These are phyloP conservation scores for Candida lessepsii DNA, from an alignment of 805 yeast genomes.

Conservation along the genomic window DNA sequence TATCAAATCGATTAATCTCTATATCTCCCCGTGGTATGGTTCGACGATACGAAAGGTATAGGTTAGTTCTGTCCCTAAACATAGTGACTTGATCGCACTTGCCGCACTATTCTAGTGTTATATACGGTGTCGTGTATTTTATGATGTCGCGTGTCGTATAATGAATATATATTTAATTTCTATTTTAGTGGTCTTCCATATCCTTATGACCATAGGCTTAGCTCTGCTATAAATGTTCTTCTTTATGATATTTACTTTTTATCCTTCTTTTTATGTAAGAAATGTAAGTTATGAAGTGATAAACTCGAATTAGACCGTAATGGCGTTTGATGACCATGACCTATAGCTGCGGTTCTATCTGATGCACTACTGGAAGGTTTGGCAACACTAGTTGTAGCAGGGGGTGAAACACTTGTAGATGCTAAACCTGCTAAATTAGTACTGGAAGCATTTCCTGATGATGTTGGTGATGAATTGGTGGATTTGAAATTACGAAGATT, in stretches of 20 bases:
- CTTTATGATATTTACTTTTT: too few species aligned
- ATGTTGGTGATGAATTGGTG: constrained; percentile 15
- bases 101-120: background rate
- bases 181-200: too few species aligned
- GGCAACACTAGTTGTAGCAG: constrained; percentile 13
- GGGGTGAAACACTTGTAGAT: constrained; percentile 9
- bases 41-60: constrained; percentile 82
- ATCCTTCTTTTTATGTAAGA: constrained; percentile 32
- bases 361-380: constrained; percentile 32
- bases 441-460: constrained; percentile 28
- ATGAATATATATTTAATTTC: too few species aligned
- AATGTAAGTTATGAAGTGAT: constrained; percentile 25
- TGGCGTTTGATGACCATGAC: constrained; percentile 8
- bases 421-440: constrained; percentile 24
- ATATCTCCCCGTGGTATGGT: constrained; percentile 68
- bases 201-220: too few species aligned
- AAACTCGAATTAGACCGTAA: constrained; percentile 15
- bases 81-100: constrained; percentile 32
- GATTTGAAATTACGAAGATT: background rate
- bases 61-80: constrained; percentile 94
- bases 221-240: too few species aligned
- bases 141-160: background rate
- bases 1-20: constrained; percentile 34
- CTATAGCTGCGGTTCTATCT: constrained; percentile 26
- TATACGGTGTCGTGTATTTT: background rate